These are phyloP conservation scores for Nigrospora osmanthi DNA, from an alignment of 2,329 filamentous ascomycete genomes.

Conservation along the genomic window DNA sequence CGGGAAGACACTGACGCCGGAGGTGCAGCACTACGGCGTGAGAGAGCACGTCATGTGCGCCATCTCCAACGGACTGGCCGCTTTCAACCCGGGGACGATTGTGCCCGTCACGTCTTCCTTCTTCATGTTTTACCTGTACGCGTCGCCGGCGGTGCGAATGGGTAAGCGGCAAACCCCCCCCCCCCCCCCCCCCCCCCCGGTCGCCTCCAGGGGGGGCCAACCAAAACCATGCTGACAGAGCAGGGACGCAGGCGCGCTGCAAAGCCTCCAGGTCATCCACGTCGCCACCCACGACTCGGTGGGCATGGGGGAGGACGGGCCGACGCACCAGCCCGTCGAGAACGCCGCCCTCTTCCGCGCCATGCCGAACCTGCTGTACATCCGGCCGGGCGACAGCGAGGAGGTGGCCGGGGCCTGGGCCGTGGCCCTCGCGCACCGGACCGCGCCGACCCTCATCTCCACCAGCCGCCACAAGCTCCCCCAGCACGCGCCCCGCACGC, in stretches of 20 bases:
- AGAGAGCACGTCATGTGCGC: constrained; percentile 55
- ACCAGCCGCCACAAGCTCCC: constrained; percentile 30
- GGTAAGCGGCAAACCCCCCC: constrained; percentile 11
- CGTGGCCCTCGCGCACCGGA: constrained; percentile 23
- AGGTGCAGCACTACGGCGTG: constrained; percentile 42
- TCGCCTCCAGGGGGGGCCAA: neutral
- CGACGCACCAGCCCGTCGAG: constrained; percentile 48
- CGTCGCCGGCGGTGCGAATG: constrained; percentile 45
- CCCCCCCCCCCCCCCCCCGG: neutral
- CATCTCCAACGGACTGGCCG: constrained; percentile 51
- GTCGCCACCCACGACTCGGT: constrained; percentile 46
- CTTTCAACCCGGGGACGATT: constrained; percentile 40
- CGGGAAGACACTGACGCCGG: too few species aligned
- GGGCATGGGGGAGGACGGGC: constrained; percentile 45
- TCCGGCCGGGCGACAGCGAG: constrained; percentile 45
- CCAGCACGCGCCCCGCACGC: constrained; percentile 22
- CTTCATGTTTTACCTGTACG: constrained; percentile 48
- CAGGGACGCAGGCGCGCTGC: constrained; percentile 27
- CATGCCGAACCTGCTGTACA: constrained; percentile 46
- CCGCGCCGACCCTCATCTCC: constrained; percentile 34
- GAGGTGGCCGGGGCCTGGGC: constrained; percentile 38
- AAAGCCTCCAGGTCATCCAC: constrained; percentile 41
- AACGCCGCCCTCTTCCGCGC: constrained; percentile 41
- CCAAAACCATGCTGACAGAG: too few species aligned
- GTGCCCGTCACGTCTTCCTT: constrained; percentile 46